Percentiles rank a stretch among this genome's conserved stretches.
These are phyloP conservation scores for Linum usitatissimum DNA, from an alignment of 345 rosid genomes.

Conservation along the genomic window DNA sequence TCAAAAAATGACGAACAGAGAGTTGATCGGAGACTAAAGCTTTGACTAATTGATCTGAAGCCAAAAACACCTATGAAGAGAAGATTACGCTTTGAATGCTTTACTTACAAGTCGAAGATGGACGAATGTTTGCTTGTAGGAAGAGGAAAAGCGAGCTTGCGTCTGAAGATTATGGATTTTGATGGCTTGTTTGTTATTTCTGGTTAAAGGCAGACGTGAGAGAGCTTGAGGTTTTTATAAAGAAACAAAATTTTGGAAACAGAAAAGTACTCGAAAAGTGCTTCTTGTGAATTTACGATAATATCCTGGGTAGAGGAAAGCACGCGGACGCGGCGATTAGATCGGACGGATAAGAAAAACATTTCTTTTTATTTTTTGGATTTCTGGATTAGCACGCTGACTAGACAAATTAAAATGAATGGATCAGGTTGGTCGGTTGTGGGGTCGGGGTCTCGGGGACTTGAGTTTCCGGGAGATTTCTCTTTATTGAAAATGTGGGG, in stretches of 20 bases:
- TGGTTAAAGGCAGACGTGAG: not conserved
- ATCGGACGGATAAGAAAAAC: conserved; percentile 24
- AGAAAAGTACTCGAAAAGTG: conserved; percentile 5
- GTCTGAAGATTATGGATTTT: conserved; percentile 12
- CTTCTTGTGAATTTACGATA: conserved; percentile 5
- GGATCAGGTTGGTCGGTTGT: conserved; percentile 32
- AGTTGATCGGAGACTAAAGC: conserved; percentile 4
- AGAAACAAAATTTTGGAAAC: no score
- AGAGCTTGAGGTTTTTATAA: conserved; percentile 23
- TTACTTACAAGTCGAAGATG: conserved; percentile 23
- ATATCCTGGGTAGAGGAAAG: not conserved
- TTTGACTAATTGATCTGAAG: not conserved
- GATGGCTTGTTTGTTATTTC: not conserved
- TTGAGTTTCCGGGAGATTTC: not conserved
- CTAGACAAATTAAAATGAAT: conserved; percentile 2
- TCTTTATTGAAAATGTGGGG: not conserved
- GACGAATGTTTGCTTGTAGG: conserved; percentile 6
- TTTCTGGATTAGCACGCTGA: not conserved
- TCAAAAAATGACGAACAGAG: conserved; percentile 26
- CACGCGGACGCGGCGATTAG: not conserved
- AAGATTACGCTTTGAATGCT: not conserved
- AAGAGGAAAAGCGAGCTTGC: conserved; percentile 3
- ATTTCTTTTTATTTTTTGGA: not conserved
- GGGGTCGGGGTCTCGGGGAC: conserved; percentile 11
- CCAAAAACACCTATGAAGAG: not conserved